Percentiles rank a stretch among this genome's conserved stretches.
Conservation (phyloP, 1,139 yeast species). For the Hyphopichia buzzinii region DNA sequence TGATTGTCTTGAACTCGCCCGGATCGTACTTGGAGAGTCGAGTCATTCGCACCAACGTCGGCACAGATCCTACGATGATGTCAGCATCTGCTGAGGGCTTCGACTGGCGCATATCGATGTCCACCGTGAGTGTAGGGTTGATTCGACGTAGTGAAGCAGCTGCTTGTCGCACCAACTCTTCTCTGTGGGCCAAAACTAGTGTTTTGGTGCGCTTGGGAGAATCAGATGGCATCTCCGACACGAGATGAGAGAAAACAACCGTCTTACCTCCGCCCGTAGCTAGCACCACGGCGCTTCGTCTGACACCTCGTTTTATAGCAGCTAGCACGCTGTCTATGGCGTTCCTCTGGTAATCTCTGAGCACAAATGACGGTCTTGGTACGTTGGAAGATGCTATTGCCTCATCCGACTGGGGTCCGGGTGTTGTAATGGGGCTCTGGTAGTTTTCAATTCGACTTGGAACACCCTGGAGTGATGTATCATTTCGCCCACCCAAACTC, state of each 20-base stretch:
- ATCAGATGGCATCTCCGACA: slow-evolving; percentile 45
- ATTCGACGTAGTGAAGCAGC: slow-evolving; percentile 43
- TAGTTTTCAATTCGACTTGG: no score
- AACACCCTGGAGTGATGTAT: no score
- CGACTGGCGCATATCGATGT: slow-evolving; percentile 68
- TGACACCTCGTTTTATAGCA: slow-evolving; percentile 46
- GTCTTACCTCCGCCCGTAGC: slow-evolving; percentile 98
- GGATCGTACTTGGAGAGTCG: slow-evolving; percentile 60
- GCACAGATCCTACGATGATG: slow-evolving; percentile 77
- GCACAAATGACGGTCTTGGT: no score
- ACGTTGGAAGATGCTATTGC: no score
- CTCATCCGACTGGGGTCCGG: no score
- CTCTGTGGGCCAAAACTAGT: slow-evolving; percentile 75
- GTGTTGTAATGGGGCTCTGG: no score
- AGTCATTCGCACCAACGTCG: slow-evolving; percentile 49
- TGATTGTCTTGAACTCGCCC: slow-evolving; percentile 61
- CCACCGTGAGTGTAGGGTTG: slow-evolving; percentile 54
- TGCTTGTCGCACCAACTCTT: slow-evolving; percentile 77
- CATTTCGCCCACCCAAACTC: no score
- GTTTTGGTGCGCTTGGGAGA: slow-evolving; percentile 43
- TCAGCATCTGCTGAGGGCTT: slow-evolving; percentile 47
- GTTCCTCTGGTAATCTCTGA: slow-evolving; percentile 65
- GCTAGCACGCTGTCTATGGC: slow-evolving; percentile 59
- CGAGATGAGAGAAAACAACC: slow-evolving; percentile 70
- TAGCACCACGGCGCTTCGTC: slow-evolving; percentile 75